Conservation (phyloP, 768 basidiomycete species). For the Mycena floridula region DNA sequence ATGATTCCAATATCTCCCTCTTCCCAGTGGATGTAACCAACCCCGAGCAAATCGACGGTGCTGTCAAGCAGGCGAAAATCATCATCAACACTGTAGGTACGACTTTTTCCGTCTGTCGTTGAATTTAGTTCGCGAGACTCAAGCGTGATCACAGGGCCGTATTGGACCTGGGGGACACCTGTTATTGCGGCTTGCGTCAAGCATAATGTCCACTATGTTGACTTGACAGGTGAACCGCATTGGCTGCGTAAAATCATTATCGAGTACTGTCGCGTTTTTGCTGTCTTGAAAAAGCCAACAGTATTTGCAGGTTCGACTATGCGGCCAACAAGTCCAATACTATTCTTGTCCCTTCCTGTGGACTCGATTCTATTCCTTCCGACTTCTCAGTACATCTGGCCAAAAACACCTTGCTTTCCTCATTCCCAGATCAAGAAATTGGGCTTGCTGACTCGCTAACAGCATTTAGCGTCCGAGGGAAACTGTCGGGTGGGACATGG, state of each 20-base stretch:
- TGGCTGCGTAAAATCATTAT: slow-evolving; percentile 63
- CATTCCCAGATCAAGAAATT: slow-evolving; percentile 15
- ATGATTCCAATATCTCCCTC: slow-evolving; percentile 35
- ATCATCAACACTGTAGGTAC: slow-evolving; percentile 79
- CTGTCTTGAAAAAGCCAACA: no score
- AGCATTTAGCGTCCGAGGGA: slow-evolving; percentile 40
- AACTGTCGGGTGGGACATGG: slow-evolving; percentile 62
- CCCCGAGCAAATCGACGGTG: slow-evolving; percentile 43
- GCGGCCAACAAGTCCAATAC: slow-evolving; percentile 63
- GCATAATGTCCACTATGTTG: slow-evolving; percentile 78
- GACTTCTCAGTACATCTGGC: slow-evolving; percentile 67
- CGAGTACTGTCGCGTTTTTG: no score
- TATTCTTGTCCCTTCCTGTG: slow-evolving; percentile 75
- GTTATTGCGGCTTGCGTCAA: slow-evolving; percentile 68
- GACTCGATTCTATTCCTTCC: slow-evolving; percentile 72
- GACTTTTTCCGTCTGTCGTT: no score
- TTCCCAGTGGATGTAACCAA: slow-evolving; percentile 59
- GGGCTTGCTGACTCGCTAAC: slow-evolving; percentile 52
- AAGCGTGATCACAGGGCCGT: no score
- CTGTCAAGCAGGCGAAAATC: slow-evolving; percentile 53
- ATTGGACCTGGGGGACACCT: slow-evolving; percentile 62
- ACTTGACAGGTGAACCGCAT: slow-evolving; percentile 68
- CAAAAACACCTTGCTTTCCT: slow-evolving; percentile 50
- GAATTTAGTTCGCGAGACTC: no score
- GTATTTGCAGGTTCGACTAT: slow-evolving; percentile 53